Conservation (phyloP, 2,329 filamentous ascomycete species). For the Ophiocordyceps sinensis region DNA sequence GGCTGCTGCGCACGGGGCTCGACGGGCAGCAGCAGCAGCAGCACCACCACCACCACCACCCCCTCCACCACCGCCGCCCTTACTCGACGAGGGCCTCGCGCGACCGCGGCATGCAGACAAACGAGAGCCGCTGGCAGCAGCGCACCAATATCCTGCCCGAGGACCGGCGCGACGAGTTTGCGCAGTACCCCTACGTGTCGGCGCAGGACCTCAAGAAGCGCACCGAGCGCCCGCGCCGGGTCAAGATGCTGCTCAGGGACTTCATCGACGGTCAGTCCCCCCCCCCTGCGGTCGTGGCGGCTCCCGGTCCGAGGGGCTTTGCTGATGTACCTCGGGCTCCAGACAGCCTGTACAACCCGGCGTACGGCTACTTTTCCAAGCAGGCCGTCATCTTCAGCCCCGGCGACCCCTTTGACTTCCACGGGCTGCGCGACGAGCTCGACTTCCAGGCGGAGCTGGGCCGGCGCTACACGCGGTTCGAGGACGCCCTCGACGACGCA, state of each 20-base stretch:
- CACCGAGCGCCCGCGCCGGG: conserved; percentile 64
- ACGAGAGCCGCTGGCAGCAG: conserved; percentile 75
- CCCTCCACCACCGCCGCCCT: conserved; percentile 6
- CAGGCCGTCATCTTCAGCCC: conserved; percentile 93
- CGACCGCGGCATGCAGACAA: conserved; percentile 28
- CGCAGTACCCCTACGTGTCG: conserved; percentile 71
- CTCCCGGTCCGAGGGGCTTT: too few species aligned
- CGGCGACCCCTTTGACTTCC: conserved; percentile 83
- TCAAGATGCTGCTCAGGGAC: conserved; percentile 95
- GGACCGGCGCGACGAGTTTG: conserved; percentile 70
- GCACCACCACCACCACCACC: background rate
- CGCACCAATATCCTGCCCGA: conserved; percentile 58
- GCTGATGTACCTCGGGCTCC: conserved; percentile 12
- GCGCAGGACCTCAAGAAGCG: conserved; percentile 60
- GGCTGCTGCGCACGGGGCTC: background rate
- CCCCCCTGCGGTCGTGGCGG: too few species aligned
- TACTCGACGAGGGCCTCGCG: conserved; percentile 16
- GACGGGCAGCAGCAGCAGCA: too few species aligned
- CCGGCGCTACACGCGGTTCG: conserved; percentile 74
- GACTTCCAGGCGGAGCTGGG: conserved; percentile 69
- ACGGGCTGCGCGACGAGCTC: conserved; percentile 63
- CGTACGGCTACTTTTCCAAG: conserved; percentile 93
- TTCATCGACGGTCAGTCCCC: conserved; percentile 72
- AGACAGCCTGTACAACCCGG: conserved; percentile 90
- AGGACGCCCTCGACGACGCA: conserved; percentile 67